Conservation (phyloP, 306 rosid genomes). For the Prunus dulcis region DNA sequence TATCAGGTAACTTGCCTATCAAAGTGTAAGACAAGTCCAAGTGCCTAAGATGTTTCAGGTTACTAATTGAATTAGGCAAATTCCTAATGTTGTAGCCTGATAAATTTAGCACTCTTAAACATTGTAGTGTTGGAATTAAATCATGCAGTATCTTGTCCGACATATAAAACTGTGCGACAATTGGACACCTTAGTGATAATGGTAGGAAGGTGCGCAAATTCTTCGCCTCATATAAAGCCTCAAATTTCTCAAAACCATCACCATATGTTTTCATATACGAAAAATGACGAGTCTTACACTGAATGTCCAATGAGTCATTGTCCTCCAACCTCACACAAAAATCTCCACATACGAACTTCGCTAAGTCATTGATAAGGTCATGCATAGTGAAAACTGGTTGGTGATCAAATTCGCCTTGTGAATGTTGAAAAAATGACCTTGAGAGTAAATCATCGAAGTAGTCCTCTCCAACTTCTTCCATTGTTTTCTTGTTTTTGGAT, state of each 20-base stretch:
- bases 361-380: conserved; percentile 8
- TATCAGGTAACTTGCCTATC: neutral
- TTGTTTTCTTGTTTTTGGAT: neutral
- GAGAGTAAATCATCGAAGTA: conserved; percentile 30
- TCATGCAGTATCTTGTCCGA: neutral
- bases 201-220: neutral
- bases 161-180: neutral
- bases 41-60: neutral
- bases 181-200: neutral
- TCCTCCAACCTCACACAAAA: conserved; percentile 5
- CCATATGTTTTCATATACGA: neutral
- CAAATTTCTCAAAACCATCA: conserved; percentile 7
- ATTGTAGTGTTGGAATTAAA: neutral
- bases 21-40: conserved; percentile 18
- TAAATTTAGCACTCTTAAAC: conserved; percentile 5
- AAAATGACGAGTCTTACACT: neutral
- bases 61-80: conserved; percentile 4
- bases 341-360: conserved; percentile 10
- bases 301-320: neutral
- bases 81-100: neutral
- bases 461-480: conserved; percentile 18
- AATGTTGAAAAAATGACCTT: conserved; percentile 27
- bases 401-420: neutral
- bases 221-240: conserved; percentile 1
- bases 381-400: neutral